phyloP scores from a whole-genome alignment of 139 green algal species.

The Mychonastes homosphaera region DNA sequence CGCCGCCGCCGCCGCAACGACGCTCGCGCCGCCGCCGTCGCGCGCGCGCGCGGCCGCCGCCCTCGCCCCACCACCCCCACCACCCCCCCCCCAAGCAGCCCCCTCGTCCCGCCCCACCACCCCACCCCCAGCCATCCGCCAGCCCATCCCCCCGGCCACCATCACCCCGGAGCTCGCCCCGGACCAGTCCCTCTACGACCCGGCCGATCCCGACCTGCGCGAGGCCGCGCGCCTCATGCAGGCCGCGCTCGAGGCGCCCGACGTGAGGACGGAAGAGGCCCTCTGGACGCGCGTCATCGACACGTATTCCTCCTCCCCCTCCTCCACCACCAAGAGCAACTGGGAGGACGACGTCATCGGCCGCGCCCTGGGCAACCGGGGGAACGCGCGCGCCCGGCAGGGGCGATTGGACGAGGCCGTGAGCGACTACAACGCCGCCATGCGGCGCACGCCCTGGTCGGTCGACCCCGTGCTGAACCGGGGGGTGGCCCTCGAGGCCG shows the following conservation, averaged over 20 bases:
- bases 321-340: slow-evolving; percentile 25
- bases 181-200: slow-evolving; percentile 58
- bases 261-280: slow-evolving; percentile 57
- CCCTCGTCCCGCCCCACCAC: too few species aligned
- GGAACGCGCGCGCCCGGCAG: slow-evolving; percentile 75
- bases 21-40: too few species aligned
- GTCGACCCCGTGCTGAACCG: slow-evolving; percentile 82
- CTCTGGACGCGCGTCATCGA: slow-evolving; percentile 51
- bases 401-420: slow-evolving; percentile 54
- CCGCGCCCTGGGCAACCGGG: slow-evolving; percentile 70
- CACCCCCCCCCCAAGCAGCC: too few species aligned
- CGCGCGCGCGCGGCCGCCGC: too few species aligned
- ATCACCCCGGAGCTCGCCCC: slow-evolving; percentile 44
- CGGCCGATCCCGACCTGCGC: slow-evolving; percentile 48
- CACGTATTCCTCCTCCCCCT: neutral
- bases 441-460: slow-evolving; percentile 67
- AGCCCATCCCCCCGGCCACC: slow-evolving; percentile 3
- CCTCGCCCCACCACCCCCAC: too few species aligned
- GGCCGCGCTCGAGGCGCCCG: slow-evolving; percentile 51
- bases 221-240: slow-evolving; percentile 58
- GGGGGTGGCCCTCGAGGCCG: slow-evolving; percentile 59
- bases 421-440: slow-evolving; percentile 64
- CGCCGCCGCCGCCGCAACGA: too few species aligned
- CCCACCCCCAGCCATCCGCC: too few species aligned
- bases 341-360: slow-evolving; percentile 79